Evolutionary conservation across 495 filamentous ascomycete species (phyloP), one percentile per base, ranked within the genome.

Genomic region (Daldinia caldariorum): DNA sequence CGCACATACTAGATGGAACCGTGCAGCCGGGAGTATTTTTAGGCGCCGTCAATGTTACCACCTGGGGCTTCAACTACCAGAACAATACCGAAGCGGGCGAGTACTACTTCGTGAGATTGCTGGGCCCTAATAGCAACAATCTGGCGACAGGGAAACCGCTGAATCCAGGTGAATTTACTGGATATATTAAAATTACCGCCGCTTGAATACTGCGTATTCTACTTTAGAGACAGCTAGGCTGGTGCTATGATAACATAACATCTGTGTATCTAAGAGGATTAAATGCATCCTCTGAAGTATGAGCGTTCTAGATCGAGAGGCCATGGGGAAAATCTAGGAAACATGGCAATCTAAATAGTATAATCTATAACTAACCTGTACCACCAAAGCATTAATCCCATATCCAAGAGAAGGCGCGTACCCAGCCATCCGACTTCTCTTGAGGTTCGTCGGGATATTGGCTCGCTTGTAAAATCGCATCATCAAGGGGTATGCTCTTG

Each of bases 401-500:
- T 66, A 83, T 74, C 81, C 81, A 83, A 62, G 76, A 80, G 20
- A 80, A 31, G 6, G 63, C 16, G 12, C 74, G 75, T 12, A 67
- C 16, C 74, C 72, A 76, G 4, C 76, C 72, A 56, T 63, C 61
- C 9, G 69, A 59, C 60, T 78, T 79, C 18, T 43, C 68, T 29
- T 71, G 64, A 0, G 72, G 73, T 51, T 80, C 76, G 20, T 83
- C 80, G 9, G 72, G 58, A 20, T 75, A 66, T 8, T 75, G 60
- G 12, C 77, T 71, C 13, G 77, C 76, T 38, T 81, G 79, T 32
- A 74, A 71, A 18, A 84, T 78, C 0, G 78, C 78, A 35, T 79
- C 79, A 22, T 73, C 76, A 37, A 80, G 79, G n/a, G 80, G 84
- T 75, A 89, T 85, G 7, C 84, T 78, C 51, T 83, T 79, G 12